These are phyloP conservation scores for Thalassiosira livingstoniorum DNA, from an alignment of 352 stramenopile genomes.

Conservation along the genomic window DNA sequence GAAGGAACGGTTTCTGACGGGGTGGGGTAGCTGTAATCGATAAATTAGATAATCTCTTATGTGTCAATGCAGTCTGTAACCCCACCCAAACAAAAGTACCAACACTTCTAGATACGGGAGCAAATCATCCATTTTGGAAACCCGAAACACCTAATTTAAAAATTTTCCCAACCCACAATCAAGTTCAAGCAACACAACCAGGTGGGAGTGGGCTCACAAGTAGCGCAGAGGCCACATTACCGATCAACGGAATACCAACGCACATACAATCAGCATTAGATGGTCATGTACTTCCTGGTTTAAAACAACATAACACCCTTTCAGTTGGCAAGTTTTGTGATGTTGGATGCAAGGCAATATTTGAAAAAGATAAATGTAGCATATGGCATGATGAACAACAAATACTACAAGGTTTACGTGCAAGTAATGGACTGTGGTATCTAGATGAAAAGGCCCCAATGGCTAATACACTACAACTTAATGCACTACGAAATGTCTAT, in stretches of 20 bases:
- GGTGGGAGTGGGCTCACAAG: neutral
- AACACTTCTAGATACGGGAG: neutral
- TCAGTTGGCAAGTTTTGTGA: neutral
- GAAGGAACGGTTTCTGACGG: too few species aligned
- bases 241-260: neutral
- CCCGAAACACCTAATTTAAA: neutral
- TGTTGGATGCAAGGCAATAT: neutral
- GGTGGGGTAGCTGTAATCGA: neutral
- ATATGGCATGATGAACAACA: neutral
- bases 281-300: neutral
- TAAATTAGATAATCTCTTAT: neutral
- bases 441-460: neutral
- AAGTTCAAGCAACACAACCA: neutral
- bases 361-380: neutral
- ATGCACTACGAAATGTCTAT: neutral
- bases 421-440: neutral
- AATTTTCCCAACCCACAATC: neutral
- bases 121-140: neutral
- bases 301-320: neutral
- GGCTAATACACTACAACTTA: neutral
- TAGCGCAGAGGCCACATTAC: neutral
- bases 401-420: too few species aligned
- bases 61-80: neutral
- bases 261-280: neutral
- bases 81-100: neutral